These are phyloP conservation scores for Guyanaporus albipodus DNA, from an alignment of 768 basidiomycete species.

Conservation along the genomic window DNA sequence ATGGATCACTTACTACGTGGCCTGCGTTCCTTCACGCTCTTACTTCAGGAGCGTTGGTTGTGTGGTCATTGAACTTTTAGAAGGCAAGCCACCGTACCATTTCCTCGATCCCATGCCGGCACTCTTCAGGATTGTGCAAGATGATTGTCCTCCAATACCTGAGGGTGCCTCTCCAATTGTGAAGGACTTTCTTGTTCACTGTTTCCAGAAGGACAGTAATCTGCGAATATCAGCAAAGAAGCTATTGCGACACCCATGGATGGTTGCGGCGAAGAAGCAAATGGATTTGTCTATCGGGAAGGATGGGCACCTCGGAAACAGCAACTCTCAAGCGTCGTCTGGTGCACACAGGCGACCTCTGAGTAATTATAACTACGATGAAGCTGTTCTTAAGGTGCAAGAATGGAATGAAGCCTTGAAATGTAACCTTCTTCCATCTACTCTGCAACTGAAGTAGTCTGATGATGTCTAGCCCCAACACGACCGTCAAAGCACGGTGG, in stretches of 20 bases:
- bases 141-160: constrained; percentile 95
- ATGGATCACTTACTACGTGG: constrained; percentile 4
- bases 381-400: constrained; percentile 91
- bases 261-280: constrained; percentile 80
- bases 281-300: constrained; percentile 39
- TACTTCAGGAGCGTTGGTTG: constrained; percentile 77
- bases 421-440: constrained; percentile 45
- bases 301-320: constrained; percentile 27
- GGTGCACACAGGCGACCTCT: constrained; percentile 42
- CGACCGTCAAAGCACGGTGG: constrained; percentile 66
- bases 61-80: constrained; percentile 90
- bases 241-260: constrained; percentile 92
- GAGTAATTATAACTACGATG: constrained; percentile 88
- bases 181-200: constrained; percentile 94
- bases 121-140: constrained; percentile 96
- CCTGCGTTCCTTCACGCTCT: background rate
- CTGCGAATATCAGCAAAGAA: constrained; percentile 93
- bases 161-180: constrained; percentile 94
- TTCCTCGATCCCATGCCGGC: constrained; percentile 98
- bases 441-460: constrained; percentile 1
- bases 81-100: constrained; percentile 93
- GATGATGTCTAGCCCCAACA: constrained; percentile 53
- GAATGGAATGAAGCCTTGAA: constrained; percentile 98
- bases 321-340: constrained; percentile 36
- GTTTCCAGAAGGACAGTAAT: constrained; percentile 98